Evolutionary conservation across 2,329 filamentous ascomycete species (phyloP), one percentile per base, ranked within the genome.

Genomic region (Mariannaea sp.): DNA sequence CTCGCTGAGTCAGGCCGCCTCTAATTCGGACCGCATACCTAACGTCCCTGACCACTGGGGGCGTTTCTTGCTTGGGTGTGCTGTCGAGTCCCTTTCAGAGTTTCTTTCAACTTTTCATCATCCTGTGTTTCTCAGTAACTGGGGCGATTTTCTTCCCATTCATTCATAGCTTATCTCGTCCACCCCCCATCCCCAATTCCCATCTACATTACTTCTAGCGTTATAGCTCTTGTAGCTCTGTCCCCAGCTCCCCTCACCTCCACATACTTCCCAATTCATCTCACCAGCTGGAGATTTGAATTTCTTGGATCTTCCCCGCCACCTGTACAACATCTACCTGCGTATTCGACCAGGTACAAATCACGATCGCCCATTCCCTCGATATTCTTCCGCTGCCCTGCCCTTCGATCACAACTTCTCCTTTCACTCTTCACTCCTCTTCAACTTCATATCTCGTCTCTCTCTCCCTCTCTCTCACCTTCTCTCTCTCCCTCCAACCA

Each of bases 371-470:
- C 43, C 32, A 20, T 51, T 30, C 48, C 38, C 42, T 49, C 38
- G 35, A 38, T 44, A 44, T 53, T 43, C 42, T 41, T 24, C 42
- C 48, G 42, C 33, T 40, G 50, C 40, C 29, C 29, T 32, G 29
- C 13, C 29, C 29, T n/a, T 32, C 13, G 9, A 32, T 32, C 5
- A 32, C 5, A n/a, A 32, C 13, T 10, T 12, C 35, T 39, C 33
- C 46, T 38, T 20, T 53, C 48, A 14, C 9, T 26, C 36, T 43
- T 53, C 59, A 56, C 40, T 49, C 53, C 53, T 62, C 59, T 44
- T 39, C 51, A 46, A 27, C 24, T 38, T 29, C 12, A 12, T 12
- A 7, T 29, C 12, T 29, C 7, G 17, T 55, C 38, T 13, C 40
- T 40, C 51, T 38, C 30, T 45, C 57, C 54, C 59, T 58, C 53